These are phyloP conservation scores for Phtheirospermum japonicum DNA, from an alignment of 257 asterid species.

Conservation along the genomic window DNA sequence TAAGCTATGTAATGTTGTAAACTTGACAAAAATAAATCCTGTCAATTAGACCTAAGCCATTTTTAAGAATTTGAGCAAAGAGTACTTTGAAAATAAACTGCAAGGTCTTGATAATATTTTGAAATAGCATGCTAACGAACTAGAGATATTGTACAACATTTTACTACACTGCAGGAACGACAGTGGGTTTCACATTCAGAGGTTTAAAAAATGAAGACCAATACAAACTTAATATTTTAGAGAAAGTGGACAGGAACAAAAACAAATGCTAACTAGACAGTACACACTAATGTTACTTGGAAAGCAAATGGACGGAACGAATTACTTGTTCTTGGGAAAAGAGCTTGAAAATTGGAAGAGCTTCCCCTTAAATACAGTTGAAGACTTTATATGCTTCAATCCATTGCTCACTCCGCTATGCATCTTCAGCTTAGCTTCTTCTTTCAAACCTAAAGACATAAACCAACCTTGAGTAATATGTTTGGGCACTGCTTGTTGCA, in stretches of 20 bases:
- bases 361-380: slow-evolving; percentile 63
- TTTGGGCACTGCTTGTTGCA: slow-evolving; percentile 27
- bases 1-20: background rate
- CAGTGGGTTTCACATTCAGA: slow-evolving; percentile 16
- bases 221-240: background rate
- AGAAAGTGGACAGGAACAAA: slow-evolving; percentile 8
- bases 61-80: slow-evolving; percentile 1
- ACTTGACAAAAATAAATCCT: slow-evolving; percentile 7
- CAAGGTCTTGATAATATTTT: background rate
- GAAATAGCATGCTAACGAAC: slow-evolving; percentile 13
- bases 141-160: slow-evolving; percentile 4
- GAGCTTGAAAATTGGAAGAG: slow-evolving; percentile 68
- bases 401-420: slow-evolving; percentile 42
- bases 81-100: slow-evolving; percentile 10
- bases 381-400: slow-evolving; percentile 36
- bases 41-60: slow-evolving; percentile 10
- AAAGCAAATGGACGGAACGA: slow-evolving; percentile 18
- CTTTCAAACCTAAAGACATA: slow-evolving; percentile 34
- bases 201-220: background rate
- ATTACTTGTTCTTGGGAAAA: slow-evolving; percentile 80
- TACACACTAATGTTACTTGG: background rate
- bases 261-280: slow-evolving; percentile 10
- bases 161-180: slow-evolving; percentile 1
- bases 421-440: slow-evolving; percentile 42
- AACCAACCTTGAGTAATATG: slow-evolving; percentile 25